Base-by-base conservation (phyloP, 805 yeast genomes). In the Kazachstania kunashirensis region DNA sequence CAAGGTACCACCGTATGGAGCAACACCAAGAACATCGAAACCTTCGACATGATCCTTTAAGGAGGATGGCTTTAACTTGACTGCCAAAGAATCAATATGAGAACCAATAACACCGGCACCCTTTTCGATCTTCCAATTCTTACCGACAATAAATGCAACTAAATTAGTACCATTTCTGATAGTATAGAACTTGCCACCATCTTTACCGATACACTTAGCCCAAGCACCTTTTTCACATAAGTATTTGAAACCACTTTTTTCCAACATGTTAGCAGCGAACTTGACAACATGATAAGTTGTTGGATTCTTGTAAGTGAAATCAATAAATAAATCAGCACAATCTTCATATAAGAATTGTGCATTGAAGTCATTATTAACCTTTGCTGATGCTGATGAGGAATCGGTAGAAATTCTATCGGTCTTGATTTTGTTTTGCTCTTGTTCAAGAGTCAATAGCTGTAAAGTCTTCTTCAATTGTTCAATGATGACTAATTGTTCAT, bases 1-100 rank as follows among this genome's bases (percentile, higher is more conserved):
- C 45, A 80, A 57, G 2, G 83, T 78, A 24, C 92, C 92, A 15
- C 84, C 75, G 55, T 84, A 84, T 2, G 89, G 85, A 0, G 94
- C 89, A 27, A 82, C 84, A 5, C 94, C 95, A 21, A 84, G 63
- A 33, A 79, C 61, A 45, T 81, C 84, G 57, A 72, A 84, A 21
- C 94, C 94, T 39, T 81, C 86, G 12, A 77, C 73, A 8, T 67
- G 61, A 6, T 55, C 52, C 52, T 78, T 79, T 42, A 65, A 65
- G 12, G 89, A 79, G 35, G 68, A 63, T 1, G 95, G 95, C 62
- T 84, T 84, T 53, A 84, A 66, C 41, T 71, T 67, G 5, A 71
- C 73, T 11, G 84, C 70, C 43, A 83, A 63, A 0, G 89, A 71
- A 59, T 84, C 95, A 32, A 79, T 71, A 59, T 83, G 94, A n/a